Evolutionary conservation across 2,329 filamentous ascomycete species (phyloP).

Genomic region (Aquanectria penicillioides): DNA sequence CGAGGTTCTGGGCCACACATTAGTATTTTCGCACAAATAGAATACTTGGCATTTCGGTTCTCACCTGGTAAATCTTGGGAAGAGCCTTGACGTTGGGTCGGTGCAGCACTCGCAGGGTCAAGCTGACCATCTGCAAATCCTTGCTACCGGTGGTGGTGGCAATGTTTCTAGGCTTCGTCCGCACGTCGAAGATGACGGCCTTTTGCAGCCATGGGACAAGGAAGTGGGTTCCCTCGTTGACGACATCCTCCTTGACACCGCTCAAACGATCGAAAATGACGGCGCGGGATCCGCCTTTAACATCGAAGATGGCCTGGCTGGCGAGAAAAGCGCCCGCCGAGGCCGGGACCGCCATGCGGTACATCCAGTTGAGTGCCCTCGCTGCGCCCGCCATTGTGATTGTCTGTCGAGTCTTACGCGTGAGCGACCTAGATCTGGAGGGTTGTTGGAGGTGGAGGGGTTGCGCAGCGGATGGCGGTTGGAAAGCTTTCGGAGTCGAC

Average conservation of each 20-base stretch:
- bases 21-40: conserved; percentile 23
- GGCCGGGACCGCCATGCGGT: conserved; percentile 77
- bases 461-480: conserved; percentile 25
- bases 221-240: conserved; percentile 98
- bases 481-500: conserved; percentile 40
- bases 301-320: conserved; percentile 92
- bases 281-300: conserved; percentile 91
- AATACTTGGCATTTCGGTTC: no score
- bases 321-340: conserved; percentile 73
- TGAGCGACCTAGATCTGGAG: conserved; percentile 2
- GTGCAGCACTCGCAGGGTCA: conserved; percentile 95
- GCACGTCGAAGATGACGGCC: conserved; percentile 95
- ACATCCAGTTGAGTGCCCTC: conserved; percentile 68
- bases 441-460: not conserved
- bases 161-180: conserved; percentile 97
- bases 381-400: conserved; percentile 64
- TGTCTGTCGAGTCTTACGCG: not conserved
- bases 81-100: conserved; percentile 91
- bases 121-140: conserved; percentile 99
- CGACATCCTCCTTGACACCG: conserved; percentile 91
- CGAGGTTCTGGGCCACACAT: conserved; percentile 76
- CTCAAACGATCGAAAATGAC: conserved; percentile 97
- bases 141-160: conserved; percentile 97
- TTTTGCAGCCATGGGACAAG: conserved; percentile 95
- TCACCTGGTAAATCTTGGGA: conserved; percentile 98